These are phyloP conservation scores for Vitis rupestris DNA, from an alignment of 164 flowering plant species.

Conservation along the genomic window DNA sequence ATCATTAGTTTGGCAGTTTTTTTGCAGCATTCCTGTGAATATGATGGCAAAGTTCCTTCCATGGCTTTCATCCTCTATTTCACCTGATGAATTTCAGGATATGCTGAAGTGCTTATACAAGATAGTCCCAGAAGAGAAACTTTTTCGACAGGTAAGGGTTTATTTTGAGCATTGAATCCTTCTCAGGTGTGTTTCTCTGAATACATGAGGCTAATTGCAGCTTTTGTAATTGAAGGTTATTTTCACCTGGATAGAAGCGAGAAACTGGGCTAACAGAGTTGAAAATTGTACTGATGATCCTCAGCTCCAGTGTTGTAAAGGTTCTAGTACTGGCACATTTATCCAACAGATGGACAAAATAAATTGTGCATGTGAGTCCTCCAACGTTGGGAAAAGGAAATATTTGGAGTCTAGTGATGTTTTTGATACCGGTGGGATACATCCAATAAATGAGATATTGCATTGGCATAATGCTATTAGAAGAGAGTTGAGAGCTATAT, in stretches of 20 bases:
- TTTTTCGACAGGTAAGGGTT: slow-evolving; percentile 76
- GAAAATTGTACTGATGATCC: slow-evolving; percentile 29
- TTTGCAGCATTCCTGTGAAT: slow-evolving; percentile 94
- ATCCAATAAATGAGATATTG: slow-evolving; percentile 90
- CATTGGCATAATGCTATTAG: slow-evolving; percentile 90
- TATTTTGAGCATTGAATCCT: neutral
- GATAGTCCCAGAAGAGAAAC: slow-evolving; percentile 86
- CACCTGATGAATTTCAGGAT: slow-evolving; percentile 72
- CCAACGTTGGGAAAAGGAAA: slow-evolving; percentile 60
- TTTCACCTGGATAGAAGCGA: slow-evolving; percentile 86
- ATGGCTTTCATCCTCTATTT: slow-evolving; percentile 87
- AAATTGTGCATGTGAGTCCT: slow-evolving; percentile 46
- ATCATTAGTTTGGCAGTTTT: slow-evolving; percentile 88
- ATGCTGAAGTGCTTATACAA: slow-evolving; percentile 74
- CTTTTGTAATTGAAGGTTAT: slow-evolving; percentile 54
- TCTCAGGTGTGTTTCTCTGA: neutral
- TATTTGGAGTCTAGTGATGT: slow-evolving; percentile 29
- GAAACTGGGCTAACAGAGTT: slow-evolving; percentile 13
- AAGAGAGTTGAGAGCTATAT: slow-evolving; percentile 76
- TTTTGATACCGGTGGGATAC: slow-evolving; percentile 24
- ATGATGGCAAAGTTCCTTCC: slow-evolving; percentile 98
- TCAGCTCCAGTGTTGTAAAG: slow-evolving; percentile 20
- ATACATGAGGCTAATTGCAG: neutral
- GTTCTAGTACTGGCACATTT: slow-evolving; percentile 22
- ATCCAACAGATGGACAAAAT: slow-evolving; percentile 26